Evolutionary conservation across 2,329 filamentous ascomycete species (phyloP).

Genomic region (Parascedosporium putredinis): DNA sequence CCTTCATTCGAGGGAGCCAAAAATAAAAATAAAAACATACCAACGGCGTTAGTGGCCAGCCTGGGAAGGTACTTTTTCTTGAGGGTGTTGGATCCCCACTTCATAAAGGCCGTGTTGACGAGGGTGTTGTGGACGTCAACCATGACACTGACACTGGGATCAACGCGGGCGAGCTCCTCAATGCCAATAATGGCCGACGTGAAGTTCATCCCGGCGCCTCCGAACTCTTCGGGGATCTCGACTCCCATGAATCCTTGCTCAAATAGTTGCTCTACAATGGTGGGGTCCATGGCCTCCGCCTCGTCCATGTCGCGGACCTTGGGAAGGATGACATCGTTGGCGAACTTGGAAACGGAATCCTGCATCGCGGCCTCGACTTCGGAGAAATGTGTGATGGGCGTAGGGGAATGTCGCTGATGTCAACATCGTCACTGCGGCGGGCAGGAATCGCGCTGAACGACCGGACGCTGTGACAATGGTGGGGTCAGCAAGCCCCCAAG

Average conservation of each 20-base stretch:
- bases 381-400: slow-evolving; percentile 85
- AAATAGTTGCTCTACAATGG: slow-evolving; percentile 83
- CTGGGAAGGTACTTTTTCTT: slow-evolving; percentile 85
- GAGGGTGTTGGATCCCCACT: slow-evolving; percentile 65
- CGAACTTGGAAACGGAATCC: slow-evolving; percentile 84
- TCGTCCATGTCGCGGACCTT: slow-evolving; percentile 97
- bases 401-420: slow-evolving; percentile 76
- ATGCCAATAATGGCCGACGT: slow-evolving; percentile 92
- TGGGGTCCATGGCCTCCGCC: slow-evolving; percentile 82
- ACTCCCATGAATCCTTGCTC: slow-evolving; percentile 96
- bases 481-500: background rate
- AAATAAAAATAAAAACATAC: slow-evolving; percentile 5
- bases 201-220: slow-evolving; percentile 98
- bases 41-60: slow-evolving; percentile 81
- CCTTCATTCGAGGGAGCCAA: background rate
- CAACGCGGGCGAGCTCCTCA: slow-evolving; percentile 87
- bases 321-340: slow-evolving; percentile 76
- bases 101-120: slow-evolving; percentile 86
- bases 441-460: slow-evolving; percentile 50
- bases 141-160: slow-evolving; percentile 89
- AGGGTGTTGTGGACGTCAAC: slow-evolving; percentile 98
- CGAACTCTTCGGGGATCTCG: slow-evolving; percentile 95
- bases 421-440: slow-evolving; percentile 38
- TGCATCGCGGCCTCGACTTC: slow-evolving; percentile 85
- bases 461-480: slow-evolving; percentile 28